A percentile compares a stretch with the other conserved stretches of the same genome.
These are phyloP conservation scores for Sclerotinia glacialis DNA, from an alignment of 2,329 filamentous ascomycete genomes.

Conservation along the genomic window DNA sequence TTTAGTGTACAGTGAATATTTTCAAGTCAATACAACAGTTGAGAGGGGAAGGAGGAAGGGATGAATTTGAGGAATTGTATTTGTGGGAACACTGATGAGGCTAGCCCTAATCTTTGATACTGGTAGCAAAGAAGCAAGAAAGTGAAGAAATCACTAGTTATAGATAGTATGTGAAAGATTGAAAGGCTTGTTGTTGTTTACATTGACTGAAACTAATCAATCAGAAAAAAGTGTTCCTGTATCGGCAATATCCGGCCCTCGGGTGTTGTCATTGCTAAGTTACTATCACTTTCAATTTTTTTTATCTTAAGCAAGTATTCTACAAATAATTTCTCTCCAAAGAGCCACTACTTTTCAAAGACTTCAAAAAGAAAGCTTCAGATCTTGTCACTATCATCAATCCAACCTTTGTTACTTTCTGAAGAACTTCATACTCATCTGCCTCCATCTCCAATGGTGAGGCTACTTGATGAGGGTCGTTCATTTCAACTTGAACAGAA, in stretches of 20 bases:
- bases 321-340: neutral
- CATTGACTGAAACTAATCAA: slow-evolving; percentile 3
- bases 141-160: neutral
- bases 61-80: slow-evolving; percentile 1
- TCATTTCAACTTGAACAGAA: neutral
- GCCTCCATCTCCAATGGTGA: neutral
- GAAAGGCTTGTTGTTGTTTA: neutral
- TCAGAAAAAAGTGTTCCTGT: neutral
- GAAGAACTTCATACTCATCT: neutral
- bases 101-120: neutral
- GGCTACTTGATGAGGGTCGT: neutral
- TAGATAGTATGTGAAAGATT: neutral
- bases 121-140: neutral
- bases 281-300: neutral
- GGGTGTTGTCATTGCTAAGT: slow-evolving; percentile 1
- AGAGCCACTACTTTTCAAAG: neutral
- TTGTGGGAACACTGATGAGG: neutral
- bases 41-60: neutral
- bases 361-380: neutral
- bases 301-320: neutral
- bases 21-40: slow-evolving; percentile 2
- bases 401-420: neutral
- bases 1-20: neutral
- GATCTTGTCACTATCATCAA: neutral
- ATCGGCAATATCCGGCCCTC: slow-evolving; percentile 1